Conservation (phyloP, 2,329 filamentous ascomycete genomes). For the Lachnellula cervina region DNA sequence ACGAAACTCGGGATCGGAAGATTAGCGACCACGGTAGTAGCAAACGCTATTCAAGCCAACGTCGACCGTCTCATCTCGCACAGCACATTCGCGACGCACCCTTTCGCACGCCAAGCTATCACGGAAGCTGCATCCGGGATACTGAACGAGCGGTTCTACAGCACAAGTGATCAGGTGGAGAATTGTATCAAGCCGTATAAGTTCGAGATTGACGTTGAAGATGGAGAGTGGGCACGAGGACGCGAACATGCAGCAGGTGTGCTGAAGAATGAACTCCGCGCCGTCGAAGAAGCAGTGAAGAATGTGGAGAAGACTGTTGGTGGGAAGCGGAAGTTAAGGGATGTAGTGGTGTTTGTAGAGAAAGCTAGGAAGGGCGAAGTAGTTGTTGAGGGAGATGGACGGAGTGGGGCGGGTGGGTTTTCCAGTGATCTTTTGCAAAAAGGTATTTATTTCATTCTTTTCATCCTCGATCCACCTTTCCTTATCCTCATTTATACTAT, state of each 20-base stretch:
- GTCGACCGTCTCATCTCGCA: slow-evolving; percentile 72
- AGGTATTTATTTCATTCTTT: slow-evolving; percentile 49
- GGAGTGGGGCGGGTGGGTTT: slow-evolving; percentile 87
- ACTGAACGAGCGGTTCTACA: slow-evolving; percentile 90
- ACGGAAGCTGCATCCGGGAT: slow-evolving; percentile 85
- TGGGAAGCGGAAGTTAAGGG: slow-evolving; percentile 76
- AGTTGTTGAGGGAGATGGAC: slow-evolving; percentile 74
- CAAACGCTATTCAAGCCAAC: slow-evolving; percentile 78
- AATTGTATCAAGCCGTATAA: slow-evolving; percentile 99
- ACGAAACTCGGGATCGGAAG: slow-evolving; percentile 93
- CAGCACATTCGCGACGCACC: slow-evolving; percentile 84
- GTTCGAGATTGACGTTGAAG: slow-evolving; percentile 92
- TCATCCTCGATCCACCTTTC: neutral
- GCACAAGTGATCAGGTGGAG: slow-evolving; percentile 95
- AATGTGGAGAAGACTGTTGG: slow-evolving; percentile 72
- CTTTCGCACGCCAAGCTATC: slow-evolving; percentile 90
- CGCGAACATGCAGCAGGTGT: slow-evolving; percentile 76
- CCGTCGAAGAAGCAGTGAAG: slow-evolving; percentile 75
- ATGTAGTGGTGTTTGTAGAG: slow-evolving; percentile 89
- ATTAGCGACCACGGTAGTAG: slow-evolving; percentile 85
- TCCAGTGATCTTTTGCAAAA: slow-evolving; percentile 77
- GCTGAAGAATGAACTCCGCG: slow-evolving; percentile 80
- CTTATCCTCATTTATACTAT: neutral
- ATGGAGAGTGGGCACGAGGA: slow-evolving; percentile 80
- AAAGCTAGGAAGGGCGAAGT: slow-evolving; percentile 83